Base-by-base conservation (phyloP, 306 rosid species). In the Vigna mungo region DNA sequence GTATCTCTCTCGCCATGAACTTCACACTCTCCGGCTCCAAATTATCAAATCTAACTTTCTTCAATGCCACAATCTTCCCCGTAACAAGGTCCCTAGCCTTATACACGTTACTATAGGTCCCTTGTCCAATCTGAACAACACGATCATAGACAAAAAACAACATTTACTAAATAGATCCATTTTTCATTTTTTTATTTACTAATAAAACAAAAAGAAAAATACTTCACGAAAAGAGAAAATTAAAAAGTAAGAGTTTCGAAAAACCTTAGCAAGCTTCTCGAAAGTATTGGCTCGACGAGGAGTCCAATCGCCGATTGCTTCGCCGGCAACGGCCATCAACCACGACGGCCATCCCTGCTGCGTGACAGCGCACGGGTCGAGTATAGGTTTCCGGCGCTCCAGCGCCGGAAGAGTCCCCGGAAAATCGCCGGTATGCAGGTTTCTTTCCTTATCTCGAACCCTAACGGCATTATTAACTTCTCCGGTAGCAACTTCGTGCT, bases 1-100 rank as follows among this genome's bases (percentile, higher is more conserved):
- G 86, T 81, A 95, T 95, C 88, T 95, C 99, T 70, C 99, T 90
- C 21, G 99, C 99, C 99, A 95, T 95, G 86, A 95, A 95, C 82
- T 90, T 95, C 63, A 95, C 97, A 83, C 99, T 95, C 87, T 95
- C 99, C 14, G 97, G 97, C 80, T 95, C 99, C 86, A 92, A 84
- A 81, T 85, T 90, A 75, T 95, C 99, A 78, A 95, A 95, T 80
- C 99, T 88, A 79, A 95, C 99, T 87, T 95, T 95, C 87, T 95
- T 95, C 78, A 95, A 82, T 52, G 97, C 99, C 83, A 95, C 99
- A 69, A 95, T 88, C 84, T 89, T 92, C 21, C 96, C 97, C 47
- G 86, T 89, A 14, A 88, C 25, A 65, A 95, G 87, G 82, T 95
- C 99, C 37, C 80, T 90, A 4, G 99, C 99, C 84, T 95, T 95